Percentiles rank a stretch among this genome's conserved stretches.
phyloP scores from a whole-genome alignment of 805 yeast species.

The Candida chauliodis region DNA sequence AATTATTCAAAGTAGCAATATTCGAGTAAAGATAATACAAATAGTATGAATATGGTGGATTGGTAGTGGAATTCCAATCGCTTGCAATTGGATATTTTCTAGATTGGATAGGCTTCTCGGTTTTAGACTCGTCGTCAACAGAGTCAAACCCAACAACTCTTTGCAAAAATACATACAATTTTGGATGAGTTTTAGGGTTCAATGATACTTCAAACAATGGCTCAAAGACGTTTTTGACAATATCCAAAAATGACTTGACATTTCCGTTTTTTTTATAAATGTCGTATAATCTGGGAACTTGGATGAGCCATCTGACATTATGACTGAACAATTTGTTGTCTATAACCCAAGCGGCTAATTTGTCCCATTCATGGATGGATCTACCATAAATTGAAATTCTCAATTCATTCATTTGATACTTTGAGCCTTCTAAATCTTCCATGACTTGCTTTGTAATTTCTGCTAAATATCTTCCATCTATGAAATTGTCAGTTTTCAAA shows the following conservation, averaged over 20 bases:
- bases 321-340: slow-evolving; percentile 89
- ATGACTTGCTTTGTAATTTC: slow-evolving; percentile 92
- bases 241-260: slow-evolving; percentile 69
- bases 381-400: slow-evolving; percentile 94
- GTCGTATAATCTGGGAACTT: slow-evolving; percentile 91
- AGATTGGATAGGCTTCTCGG: slow-evolving; percentile 71
- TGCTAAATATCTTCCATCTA: slow-evolving; percentile 84
- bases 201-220: slow-evolving; percentile 89
- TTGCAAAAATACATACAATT: slow-evolving; percentile 80
- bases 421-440: slow-evolving; percentile 89
- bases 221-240: slow-evolving; percentile 72
- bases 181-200: slow-evolving; percentile 87
- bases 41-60: slow-evolving; percentile 98
- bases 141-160: slow-evolving; percentile 97
- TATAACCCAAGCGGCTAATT: slow-evolving; percentile 89
- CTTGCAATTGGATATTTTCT: slow-evolving; percentile 83
- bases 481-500: slow-evolving; percentile 90
- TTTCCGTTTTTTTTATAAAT: slow-evolving; percentile 75
- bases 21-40: slow-evolving; percentile 86
- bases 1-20: slow-evolving; percentile 78
- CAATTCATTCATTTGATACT: slow-evolving; percentile 96
- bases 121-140: slow-evolving; percentile 96
- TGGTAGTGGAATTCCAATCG: slow-evolving; percentile 70
- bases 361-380: slow-evolving; percentile 89
- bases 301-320: slow-evolving; percentile 95